Percentiles rank a stretch among this genome's conserved stretches.
Evolutionary conservation across 2,329 filamentous ascomycete species (phyloP).

Genomic region (Fusarium globosum): DNA sequence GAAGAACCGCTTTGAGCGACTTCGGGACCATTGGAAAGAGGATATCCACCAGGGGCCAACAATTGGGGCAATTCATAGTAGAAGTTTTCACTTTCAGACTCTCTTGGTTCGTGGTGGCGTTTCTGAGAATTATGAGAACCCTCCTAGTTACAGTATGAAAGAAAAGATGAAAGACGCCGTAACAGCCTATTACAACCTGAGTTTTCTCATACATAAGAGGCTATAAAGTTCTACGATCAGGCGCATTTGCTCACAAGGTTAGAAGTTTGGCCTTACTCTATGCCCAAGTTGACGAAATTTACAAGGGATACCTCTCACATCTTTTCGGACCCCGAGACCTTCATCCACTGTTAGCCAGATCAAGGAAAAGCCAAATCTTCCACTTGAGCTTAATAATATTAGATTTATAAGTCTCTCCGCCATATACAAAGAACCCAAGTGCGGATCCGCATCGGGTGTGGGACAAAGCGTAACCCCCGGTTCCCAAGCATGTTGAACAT

Average conservation of each 20-base stretch:
- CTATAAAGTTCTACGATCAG: not conserved
- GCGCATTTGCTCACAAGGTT: not conserved
- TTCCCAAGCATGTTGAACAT: constrained; percentile 5
- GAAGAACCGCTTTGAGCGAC: not conserved
- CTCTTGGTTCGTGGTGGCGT: not conserved
- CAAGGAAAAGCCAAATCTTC: not conserved
- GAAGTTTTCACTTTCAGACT: not conserved
- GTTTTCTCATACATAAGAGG: not conserved
- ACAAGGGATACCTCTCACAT: too few species aligned
- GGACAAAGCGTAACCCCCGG: constrained; percentile 9
- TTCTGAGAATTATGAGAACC: not conserved
- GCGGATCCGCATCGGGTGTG: constrained; percentile 33
- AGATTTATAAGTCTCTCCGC: not conserved
- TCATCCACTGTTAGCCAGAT: not conserved
- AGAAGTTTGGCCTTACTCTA: not conserved
- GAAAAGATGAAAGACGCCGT: not conserved
- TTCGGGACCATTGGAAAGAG: not conserved
- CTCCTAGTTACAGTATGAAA: not conserved
- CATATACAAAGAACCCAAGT: not conserved
- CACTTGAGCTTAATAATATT: not conserved
- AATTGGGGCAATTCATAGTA: not conserved
- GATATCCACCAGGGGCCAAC: not conserved
- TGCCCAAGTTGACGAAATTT: not conserved
- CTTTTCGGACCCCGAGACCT: not conserved
- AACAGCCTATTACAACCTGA: not conserved